These are phyloP conservation scores for Rutidosis leptorrhynchoides DNA, from an alignment of 129 eudicot species.

Conservation along the genomic window DNA sequence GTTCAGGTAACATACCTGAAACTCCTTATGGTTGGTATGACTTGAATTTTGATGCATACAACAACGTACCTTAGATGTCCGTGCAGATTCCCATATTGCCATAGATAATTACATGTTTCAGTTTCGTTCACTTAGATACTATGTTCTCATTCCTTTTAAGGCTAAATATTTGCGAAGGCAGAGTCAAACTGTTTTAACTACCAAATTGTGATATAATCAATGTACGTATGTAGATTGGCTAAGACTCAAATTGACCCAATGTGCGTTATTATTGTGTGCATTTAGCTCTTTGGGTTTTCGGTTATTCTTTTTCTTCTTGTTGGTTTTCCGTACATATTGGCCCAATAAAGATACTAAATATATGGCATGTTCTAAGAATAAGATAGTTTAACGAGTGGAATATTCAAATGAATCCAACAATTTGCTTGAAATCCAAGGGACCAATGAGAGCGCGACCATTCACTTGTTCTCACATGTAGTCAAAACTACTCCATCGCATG, in stretches of 20 bases:
- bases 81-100: not conserved
- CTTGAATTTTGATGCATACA: not conserved
- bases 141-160: not conserved
- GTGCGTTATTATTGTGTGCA: not conserved
- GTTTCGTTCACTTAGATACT: not conserved
- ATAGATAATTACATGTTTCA: not conserved
- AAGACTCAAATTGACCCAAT: not conserved
- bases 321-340: not conserved
- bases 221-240: not conserved
- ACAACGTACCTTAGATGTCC: not conserved
- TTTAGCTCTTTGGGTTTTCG: not conserved
- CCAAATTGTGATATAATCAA: not conserved
- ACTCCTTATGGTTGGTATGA: not conserved
- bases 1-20: not conserved
- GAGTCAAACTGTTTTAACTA: not conserved
- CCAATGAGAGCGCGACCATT: no score
- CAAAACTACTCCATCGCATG: no score
- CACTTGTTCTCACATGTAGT: no score
- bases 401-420: not conserved
- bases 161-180: not conserved
- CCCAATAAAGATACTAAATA: not conserved
- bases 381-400: no score
- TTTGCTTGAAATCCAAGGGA: no score
- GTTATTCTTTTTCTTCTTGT: not conserved
- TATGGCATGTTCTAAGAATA: slow-evolving; percentile 6